Conservation (phyloP, 2,329 filamentous ascomycete genomes). For the Penicillium concentricum region DNA sequence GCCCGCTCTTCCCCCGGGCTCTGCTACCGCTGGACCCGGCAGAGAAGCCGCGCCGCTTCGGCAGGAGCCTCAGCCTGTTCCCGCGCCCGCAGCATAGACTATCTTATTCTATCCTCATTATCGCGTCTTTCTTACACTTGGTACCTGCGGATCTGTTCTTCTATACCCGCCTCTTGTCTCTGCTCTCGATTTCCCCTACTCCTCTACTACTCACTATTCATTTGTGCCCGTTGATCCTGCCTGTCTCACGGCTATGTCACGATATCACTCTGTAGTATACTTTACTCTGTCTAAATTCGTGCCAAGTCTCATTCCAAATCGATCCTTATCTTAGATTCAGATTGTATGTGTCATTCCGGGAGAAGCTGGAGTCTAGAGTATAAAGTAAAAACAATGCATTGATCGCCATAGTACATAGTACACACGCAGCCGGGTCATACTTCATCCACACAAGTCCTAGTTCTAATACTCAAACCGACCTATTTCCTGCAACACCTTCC, state of each 20-base stretch:
- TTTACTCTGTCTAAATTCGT: constrained; percentile 1
- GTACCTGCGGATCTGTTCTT: constrained; percentile 11
- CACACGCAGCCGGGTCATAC: neutral
- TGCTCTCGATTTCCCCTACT: neutral
- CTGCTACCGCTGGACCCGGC: constrained; percentile 35
- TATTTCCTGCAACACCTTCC: constrained; percentile 62
- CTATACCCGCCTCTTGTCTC: constrained; percentile 23
- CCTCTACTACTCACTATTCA: constrained; percentile 1
- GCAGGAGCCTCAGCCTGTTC: constrained; percentile 20
- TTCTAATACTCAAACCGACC: constrained; percentile 38
- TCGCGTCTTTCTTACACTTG: constrained; percentile 2
- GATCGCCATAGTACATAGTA: neutral
- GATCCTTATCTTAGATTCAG: neutral
- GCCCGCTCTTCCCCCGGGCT: constrained; percentile 37
- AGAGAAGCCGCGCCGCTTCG: constrained; percentile 21
- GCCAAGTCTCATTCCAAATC: neutral
- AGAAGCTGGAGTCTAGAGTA: neutral
- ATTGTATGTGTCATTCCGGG: neutral
- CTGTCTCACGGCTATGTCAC: constrained; percentile 17
- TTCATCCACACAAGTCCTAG: neutral
- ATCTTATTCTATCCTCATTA: constrained; percentile 1
- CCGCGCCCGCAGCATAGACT: constrained; percentile 28
- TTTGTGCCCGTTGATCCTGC: constrained; percentile 7
- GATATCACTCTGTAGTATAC: constrained; percentile 23
- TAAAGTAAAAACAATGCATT: neutral